Evolutionary conservation across 192 early-diverging fungal genomes (phyloP).

Genomic region (Cladochytrium replicatum): DNA sequence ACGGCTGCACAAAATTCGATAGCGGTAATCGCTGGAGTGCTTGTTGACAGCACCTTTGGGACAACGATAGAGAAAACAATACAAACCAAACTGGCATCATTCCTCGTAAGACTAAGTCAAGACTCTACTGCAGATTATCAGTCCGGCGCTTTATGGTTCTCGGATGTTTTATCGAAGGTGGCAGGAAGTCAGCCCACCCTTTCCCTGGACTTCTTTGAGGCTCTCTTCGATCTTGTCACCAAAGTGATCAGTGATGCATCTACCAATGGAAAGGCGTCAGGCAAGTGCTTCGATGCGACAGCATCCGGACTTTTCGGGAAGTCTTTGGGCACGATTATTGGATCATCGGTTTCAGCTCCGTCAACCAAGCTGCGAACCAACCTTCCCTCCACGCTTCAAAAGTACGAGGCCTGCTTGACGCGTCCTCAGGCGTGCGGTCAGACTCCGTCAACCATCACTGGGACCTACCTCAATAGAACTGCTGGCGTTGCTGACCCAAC

Average conservation of each 20-base stretch:
- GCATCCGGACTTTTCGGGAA: neutral
- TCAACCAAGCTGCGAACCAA: neutral
- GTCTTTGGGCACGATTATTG: neutral
- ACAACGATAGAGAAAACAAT: too few relatives aligned
- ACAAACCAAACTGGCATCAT: too few relatives aligned
- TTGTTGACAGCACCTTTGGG: too few relatives aligned
- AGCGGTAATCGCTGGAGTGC: too few relatives aligned
- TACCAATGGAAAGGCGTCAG: neutral
- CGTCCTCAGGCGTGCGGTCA: neutral
- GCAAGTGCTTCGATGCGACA: neutral
- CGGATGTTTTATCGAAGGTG: neutral
- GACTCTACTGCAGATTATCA: neutral
- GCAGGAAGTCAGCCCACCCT: neutral
- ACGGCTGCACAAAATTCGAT: too few relatives aligned
- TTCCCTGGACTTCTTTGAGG: neutral
- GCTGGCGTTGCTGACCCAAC: neutral
- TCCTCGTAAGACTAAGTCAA: too few relatives aligned
- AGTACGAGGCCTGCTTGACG: neutral
- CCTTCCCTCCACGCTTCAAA: neutral
- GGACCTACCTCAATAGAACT: neutral
- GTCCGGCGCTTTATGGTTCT: neutral
- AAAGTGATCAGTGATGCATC: neutral
- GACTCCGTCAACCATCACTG: neutral
- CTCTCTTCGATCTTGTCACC: neutral
- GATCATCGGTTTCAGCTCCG: neutral